Percentiles rank a stretch among this genome's conserved stretches.
phyloP scores from a whole-genome alignment of 1,284 basidiomycete genomes.

The Schizophyllum amplum region DNA sequence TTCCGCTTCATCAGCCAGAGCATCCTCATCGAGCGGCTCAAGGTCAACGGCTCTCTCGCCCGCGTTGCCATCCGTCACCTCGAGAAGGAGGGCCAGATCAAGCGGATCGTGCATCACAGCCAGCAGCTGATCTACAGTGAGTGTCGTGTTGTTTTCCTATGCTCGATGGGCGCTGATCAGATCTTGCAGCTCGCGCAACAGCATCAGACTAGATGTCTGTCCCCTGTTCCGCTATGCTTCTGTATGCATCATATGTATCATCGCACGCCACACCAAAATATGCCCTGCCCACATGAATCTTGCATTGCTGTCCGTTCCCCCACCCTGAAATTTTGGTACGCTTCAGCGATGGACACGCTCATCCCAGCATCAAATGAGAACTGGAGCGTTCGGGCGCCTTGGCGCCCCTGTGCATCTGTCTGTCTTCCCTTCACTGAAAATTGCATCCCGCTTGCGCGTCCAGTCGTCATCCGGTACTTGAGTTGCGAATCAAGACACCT shows the following conservation, averaged over 20 bases:
- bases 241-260: constrained; percentile 38
- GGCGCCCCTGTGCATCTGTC: no score
- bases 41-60: constrained; percentile 93
- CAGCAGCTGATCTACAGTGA: constrained; percentile 90
- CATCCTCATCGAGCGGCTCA: constrained; percentile 96
- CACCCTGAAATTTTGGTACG: no score
- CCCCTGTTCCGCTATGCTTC: constrained; percentile 27
- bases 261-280: constrained; percentile 21
- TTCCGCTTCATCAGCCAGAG: constrained; percentile 99
- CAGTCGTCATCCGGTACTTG: no score
- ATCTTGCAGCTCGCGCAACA: constrained; percentile 50
- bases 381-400: no score
- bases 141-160: constrained; percentile 25
- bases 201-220: constrained; percentile 45
- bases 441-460: no score
- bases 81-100: constrained; percentile 94
- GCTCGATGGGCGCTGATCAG: constrained; percentile 5
- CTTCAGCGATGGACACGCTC: no score
- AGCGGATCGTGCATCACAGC: constrained; percentile 94
- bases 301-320: no score
- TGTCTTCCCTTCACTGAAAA: no score
- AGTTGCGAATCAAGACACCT: no score
- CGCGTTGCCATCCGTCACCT: constrained; percentile 91
- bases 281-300: constrained; percentile 2
- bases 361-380: no score